A percentile compares a stretch with the other conserved stretches of the same genome.
Evolutionary conservation across 1,284 basidiomycete species (phyloP).

Genomic region (Sanghuangporus baumii): DNA sequence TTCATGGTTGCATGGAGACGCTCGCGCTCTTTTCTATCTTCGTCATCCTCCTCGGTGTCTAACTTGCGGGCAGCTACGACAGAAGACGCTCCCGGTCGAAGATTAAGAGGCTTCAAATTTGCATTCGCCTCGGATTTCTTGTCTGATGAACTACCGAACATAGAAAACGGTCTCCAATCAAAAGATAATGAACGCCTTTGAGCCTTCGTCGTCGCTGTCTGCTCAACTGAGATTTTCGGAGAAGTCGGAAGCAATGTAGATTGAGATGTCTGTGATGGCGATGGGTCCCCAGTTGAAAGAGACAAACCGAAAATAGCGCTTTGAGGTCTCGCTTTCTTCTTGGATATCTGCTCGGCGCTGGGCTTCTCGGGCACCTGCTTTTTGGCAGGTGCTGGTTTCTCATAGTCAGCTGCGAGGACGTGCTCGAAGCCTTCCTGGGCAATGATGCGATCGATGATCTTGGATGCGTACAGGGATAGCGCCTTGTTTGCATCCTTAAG

Average conservation of each 20-base stretch:
- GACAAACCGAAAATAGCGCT: slow-evolving; percentile 48
- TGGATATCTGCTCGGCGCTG: slow-evolving; percentile 18
- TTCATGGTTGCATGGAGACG: slow-evolving; percentile 85
- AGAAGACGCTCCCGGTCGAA: slow-evolving; percentile 54
- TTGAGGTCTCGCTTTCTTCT: slow-evolving; percentile 50
- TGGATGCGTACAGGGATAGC: slow-evolving; percentile 87
- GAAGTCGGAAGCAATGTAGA: slow-evolving; percentile 1
- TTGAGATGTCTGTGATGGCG: slow-evolving; percentile 23
- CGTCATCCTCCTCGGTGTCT: slow-evolving; percentile 81
- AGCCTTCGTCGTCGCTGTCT: slow-evolving; percentile 33
- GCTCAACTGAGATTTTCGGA: slow-evolving; percentile 20
- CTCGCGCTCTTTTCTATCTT: slow-evolving; percentile 80
- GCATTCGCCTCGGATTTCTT: slow-evolving; percentile 50
- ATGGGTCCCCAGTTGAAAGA: slow-evolving; percentile 33
- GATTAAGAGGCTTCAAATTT: slow-evolving; percentile 64
- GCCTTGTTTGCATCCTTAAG: slow-evolving; percentile 95
- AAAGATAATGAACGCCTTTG: slow-evolving; percentile 75
- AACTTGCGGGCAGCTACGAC: slow-evolving; percentile 64
- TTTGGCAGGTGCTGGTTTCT: slow-evolving; percentile 33
- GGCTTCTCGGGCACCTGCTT: slow-evolving; percentile 22
- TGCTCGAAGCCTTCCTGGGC: slow-evolving; percentile 92
- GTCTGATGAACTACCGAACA: slow-evolving; percentile 51
- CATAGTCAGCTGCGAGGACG: slow-evolving; percentile 85
- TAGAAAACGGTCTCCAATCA: slow-evolving; percentile 70
- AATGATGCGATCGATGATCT: slow-evolving; percentile 95